A percentile compares a stretch with the other conserved stretches of the same genome.
Evolutionary conservation across 2,329 filamentous ascomycete genomes (phyloP).

Genomic region (Fusarium nematophilum): DNA sequence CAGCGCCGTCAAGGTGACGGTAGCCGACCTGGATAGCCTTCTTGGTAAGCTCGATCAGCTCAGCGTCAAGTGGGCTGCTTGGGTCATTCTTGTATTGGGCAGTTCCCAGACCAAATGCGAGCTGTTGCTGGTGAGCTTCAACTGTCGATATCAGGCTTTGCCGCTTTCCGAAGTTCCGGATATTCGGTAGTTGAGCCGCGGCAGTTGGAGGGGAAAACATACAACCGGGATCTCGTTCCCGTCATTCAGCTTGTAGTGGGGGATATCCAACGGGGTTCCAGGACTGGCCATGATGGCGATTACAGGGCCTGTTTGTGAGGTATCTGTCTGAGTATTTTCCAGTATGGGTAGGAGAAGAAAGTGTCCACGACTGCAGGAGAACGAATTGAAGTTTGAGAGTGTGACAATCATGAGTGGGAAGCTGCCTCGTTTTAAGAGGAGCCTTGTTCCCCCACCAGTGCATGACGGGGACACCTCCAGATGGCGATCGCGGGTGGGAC

Average conservation of each 20-base stretch:
- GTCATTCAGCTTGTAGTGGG: constrained; percentile 77
- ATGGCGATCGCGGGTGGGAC: constrained; percentile 32
- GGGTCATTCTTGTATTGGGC: constrained; percentile 67
- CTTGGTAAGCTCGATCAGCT: constrained; percentile 61
- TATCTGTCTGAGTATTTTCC: neutral
- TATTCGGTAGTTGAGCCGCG: neutral
- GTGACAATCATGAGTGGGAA: neutral
- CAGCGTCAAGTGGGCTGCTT: constrained; percentile 65
- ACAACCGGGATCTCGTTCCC: constrained; percentile 79
- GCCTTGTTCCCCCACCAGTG: neutral
- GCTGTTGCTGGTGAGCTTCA: constrained; percentile 52
- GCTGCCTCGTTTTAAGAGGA: constrained; percentile 8
- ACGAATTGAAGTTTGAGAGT: constrained; percentile 10
- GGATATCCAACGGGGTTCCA: constrained; percentile 52
- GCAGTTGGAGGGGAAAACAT: constrained; percentile 36
- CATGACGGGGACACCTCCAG: neutral
- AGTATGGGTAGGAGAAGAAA: neutral
- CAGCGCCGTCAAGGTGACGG: constrained; percentile 79
- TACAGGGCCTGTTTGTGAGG: neutral
- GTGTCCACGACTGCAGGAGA: neutral
- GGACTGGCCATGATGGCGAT: constrained; percentile 31
- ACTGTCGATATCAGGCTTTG: neutral
- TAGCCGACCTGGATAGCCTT: constrained; percentile 77
- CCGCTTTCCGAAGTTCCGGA: neutral
- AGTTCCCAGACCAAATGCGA: constrained; percentile 79